Percentiles rank a stretch among this genome's conserved stretches.
Conservation (phyloP, 75 land plant species). For the Selaginella moellendorffii region DNA sequence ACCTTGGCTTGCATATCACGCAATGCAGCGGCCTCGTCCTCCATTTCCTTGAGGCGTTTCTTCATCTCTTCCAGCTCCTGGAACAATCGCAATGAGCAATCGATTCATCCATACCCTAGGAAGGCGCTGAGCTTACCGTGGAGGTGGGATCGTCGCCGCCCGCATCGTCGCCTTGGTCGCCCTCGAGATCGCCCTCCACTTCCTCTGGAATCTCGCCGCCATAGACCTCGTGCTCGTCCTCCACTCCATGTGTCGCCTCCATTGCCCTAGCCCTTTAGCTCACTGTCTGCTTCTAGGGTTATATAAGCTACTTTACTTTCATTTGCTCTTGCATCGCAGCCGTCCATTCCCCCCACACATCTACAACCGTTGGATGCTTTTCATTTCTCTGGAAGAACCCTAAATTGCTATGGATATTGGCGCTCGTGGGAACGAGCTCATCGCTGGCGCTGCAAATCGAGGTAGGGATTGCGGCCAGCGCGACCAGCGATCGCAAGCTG, state of each 20-base stretch:
- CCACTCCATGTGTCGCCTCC: conserved; percentile 1
- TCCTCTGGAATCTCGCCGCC: conserved; percentile 13
- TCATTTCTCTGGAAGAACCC: no score
- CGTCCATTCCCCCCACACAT: no score
- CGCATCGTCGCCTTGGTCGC: background rate
- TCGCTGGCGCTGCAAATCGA: no score
- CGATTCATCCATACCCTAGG: background rate
- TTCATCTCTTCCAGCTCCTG: conserved; percentile 13
- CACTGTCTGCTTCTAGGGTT: background rate
- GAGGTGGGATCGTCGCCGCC: background rate
- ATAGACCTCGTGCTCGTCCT: conserved; percentile 8
- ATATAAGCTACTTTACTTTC: no score
- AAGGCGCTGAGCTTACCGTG: background rate
- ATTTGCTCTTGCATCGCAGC: no score
- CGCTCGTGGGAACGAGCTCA: no score
- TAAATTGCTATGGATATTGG: no score
- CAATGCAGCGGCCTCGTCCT: conserved; percentile 8
- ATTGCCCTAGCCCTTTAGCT: background rate
- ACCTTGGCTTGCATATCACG: conserved; percentile 13
- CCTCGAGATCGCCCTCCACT: conserved; percentile 1
- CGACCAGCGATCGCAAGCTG: no score
- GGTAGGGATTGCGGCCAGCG: no score
- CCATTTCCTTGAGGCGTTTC: conserved; percentile 10
- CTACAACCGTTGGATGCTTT: no score
- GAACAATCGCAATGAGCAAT: background rate